Percentiles rank a stretch among this genome's conserved stretches.
Conservation (phyloP, 768 basidiomycete genomes). For the Lentinula detonsa region DNA sequence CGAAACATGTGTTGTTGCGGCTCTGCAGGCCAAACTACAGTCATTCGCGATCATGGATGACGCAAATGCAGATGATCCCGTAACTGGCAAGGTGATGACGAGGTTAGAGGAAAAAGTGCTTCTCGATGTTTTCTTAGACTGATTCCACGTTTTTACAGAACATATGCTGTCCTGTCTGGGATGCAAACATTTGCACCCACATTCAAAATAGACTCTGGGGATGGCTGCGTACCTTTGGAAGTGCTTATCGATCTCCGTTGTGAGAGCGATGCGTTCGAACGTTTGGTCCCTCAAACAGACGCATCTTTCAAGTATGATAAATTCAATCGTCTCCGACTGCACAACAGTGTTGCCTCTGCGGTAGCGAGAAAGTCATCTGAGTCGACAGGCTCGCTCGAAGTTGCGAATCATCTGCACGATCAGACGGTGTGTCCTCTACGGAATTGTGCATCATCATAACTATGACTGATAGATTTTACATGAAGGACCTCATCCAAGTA, state of each 20-base stretch:
- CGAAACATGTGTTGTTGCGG: constrained; percentile 67
- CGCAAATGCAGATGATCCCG: constrained; percentile 70
- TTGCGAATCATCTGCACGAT: constrained; percentile 49
- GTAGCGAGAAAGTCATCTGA: constrained; percentile 31
- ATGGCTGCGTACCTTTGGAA: constrained; percentile 78
- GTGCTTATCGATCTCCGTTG: constrained; percentile 81
- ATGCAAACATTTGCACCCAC: constrained; percentile 86
- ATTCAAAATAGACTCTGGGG: constrained; percentile 28
- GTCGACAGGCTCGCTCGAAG: constrained; percentile 21
- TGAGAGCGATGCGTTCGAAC: constrained; percentile 79
- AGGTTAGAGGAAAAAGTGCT: background rate
- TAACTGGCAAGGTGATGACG: constrained; percentile 65
- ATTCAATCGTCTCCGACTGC: constrained; percentile 86
- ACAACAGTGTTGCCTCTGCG: constrained; percentile 59
- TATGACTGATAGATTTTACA: background rate
- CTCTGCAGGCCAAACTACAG: constrained; percentile 75
- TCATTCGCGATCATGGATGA: constrained; percentile 79
- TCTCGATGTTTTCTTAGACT: background rate
- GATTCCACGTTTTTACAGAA: constrained; percentile 36
- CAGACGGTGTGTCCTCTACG: constrained; percentile 46
- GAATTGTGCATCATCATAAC: background rate
- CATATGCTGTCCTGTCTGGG: constrained; percentile 70
- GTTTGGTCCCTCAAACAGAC: constrained; percentile 84
- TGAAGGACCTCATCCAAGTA: constrained; percentile 75
- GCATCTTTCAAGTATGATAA: constrained; percentile 87